Percentiles rank a stretch among this genome's conserved stretches.
These are phyloP conservation scores for Prunus persica DNA, from an alignment of 306 rosid species.

Conservation along the genomic window Prunus_persica_NCBIv2 NC_034015.1:7674501-7675000, in stretches of 20 bases:
- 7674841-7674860: conserved; percentile 95
- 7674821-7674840: conserved; percentile 90
- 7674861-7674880: conserved; percentile 87
- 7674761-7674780: conserved; percentile 57
- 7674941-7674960: not conserved
- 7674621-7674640: not conserved
- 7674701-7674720: not conserved
- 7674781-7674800: conserved; percentile 86
- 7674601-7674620: not conserved
- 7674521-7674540: not conserved
- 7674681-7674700: not conserved
- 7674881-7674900: not conserved
- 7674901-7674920: not conserved
- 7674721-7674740: not conserved
- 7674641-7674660: not conserved
- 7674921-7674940: not conserved
- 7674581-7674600: not conserved
- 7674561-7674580: not conserved
- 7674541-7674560: not conserved
- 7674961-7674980: conserved; percentile 88
- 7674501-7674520: not conserved
- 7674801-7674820: conserved; percentile 74
- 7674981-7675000: conserved; percentile 76
- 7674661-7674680: not conserved
- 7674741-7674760: conserved; percentile 48